Conservation (phyloP, 805 yeast species). For the Yarrowia keelungensis region DNA sequence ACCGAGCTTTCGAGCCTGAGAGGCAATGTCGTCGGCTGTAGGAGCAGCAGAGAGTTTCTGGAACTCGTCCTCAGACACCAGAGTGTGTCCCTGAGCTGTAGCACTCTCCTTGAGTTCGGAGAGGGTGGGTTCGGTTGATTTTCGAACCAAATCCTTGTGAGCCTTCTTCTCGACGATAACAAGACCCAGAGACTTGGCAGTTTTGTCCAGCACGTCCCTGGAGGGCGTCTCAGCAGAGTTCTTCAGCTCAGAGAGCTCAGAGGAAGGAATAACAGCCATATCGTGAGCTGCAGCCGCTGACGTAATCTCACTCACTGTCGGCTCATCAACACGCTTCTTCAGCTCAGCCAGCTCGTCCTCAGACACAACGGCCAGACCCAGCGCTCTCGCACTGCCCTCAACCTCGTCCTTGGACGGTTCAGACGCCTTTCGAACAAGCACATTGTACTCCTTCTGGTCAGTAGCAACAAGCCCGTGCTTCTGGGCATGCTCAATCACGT, state of each 20-base stretch:
- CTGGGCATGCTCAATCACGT: constrained; percentile 47
- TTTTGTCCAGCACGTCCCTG: background rate
- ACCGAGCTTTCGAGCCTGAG: constrained; percentile 40
- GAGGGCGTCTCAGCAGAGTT: background rate
- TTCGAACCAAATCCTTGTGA: constrained; percentile 12
- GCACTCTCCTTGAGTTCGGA: constrained; percentile 49
- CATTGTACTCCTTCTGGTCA: constrained; percentile 40
- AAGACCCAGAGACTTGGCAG: constrained; percentile 12
- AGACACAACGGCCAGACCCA: constrained; percentile 41
- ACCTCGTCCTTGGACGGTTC: constrained; percentile 41
- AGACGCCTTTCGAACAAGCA: constrained; percentile 42
- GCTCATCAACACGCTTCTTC: background rate
- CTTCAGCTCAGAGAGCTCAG: background rate
- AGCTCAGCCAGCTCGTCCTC: background rate
- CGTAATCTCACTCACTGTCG: background rate
- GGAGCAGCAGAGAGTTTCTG: constrained; percentile 46
- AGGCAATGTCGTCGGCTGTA: constrained; percentile 41
- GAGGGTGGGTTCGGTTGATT: constrained; percentile 44
- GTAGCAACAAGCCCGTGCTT: constrained; percentile 43
- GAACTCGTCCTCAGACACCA: constrained; percentile 50
- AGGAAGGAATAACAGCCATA: background rate
- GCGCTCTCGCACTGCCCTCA: constrained; percentile 39
- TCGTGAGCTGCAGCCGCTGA: background rate
- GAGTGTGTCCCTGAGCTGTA: constrained; percentile 49
- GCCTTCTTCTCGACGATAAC: constrained; percentile 43